A percentile compares a stretch with the other conserved stretches of the same genome.
These are phyloP conservation scores for Xylaria hypoxylon DNA, from an alignment of 2,329 filamentous ascomycete species.

Conservation along the genomic window DNA sequence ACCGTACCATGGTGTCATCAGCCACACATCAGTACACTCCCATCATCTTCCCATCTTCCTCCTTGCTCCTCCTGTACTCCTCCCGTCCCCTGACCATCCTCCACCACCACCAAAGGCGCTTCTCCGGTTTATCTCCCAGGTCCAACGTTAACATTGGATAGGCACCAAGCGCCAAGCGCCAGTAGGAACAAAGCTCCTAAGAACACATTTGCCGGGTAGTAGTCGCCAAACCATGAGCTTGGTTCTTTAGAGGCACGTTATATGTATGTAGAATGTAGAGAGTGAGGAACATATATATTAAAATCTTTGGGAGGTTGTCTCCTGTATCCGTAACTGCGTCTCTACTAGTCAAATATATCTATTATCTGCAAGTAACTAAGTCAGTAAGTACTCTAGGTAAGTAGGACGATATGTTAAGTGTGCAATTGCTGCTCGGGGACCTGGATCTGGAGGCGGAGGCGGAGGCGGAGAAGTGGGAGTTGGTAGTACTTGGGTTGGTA, in stretches of 20 bases:
- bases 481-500: no score
- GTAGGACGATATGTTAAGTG: no score
- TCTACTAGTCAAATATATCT: not conserved
- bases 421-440: slow-evolving; percentile 12
- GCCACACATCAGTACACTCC: slow-evolving; percentile 21
- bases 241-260: not conserved
- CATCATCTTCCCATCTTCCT: slow-evolving; percentile 1
- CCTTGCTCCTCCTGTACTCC: slow-evolving; percentile 7
- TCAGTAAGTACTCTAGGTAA: no score
- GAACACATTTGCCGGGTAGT: slow-evolving; percentile 10
- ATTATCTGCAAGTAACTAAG: not conserved
- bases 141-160: slow-evolving; percentile 30
- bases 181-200: slow-evolving; percentile 34
- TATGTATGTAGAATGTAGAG: no score
- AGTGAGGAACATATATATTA: not conserved
- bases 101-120: slow-evolving; percentile 39
- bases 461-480: slow-evolving; percentile 27
- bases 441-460: no score
- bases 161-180: slow-evolving; percentile 35
- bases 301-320: not conserved
- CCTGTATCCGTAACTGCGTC: slow-evolving; percentile 12
- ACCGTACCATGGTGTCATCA: slow-evolving; percentile 23
- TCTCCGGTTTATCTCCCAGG: slow-evolving; percentile 40
- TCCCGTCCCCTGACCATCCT: slow-evolving; percentile 33
- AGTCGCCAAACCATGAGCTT: not conserved